These are phyloP conservation scores for Fusarium sp. DNA, from an alignment of 2,329 filamentous ascomycete species.

Conservation along the genomic window DNA sequence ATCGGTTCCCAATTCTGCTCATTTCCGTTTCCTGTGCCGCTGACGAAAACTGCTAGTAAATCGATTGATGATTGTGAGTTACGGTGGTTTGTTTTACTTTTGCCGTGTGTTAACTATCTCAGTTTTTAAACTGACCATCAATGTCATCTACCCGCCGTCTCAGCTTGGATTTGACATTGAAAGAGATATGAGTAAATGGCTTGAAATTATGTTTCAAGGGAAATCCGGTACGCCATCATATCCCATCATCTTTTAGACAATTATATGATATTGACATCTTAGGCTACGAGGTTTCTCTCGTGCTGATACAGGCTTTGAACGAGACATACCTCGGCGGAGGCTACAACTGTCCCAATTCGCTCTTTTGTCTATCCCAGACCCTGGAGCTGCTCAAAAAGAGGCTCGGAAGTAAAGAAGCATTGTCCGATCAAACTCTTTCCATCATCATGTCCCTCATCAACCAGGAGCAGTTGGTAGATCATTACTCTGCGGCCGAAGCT, in stretches of 20 bases:
- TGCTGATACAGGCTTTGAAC: conserved; percentile 13
- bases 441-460: conserved; percentile 11
- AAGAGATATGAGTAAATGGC: conserved; percentile 8
- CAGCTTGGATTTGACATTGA: conserved; percentile 13
- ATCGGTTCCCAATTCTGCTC: not conserved
- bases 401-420: not conserved
- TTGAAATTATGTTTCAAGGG: conserved; percentile 14
- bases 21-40: conserved; percentile 11
- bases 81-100: fast-evolving
- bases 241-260: fast-evolving
- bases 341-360: not conserved
- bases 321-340: conserved; percentile 19
- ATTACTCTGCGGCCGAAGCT: conserved; percentile 4
- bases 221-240: not conserved
- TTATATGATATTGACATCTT: fast-evolving
- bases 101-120: not conserved
- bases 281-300: conserved; percentile 14
- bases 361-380: conserved; percentile 14
- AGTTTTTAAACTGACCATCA: conserved; percentile 15
- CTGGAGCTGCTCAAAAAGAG: not conserved
- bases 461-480: conserved; percentile 7
- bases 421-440: conserved; percentile 4
- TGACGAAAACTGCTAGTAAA: conserved; percentile 9
- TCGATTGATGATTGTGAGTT: conserved; percentile 20
- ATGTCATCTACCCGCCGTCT: conserved; percentile 2